A percentile compares a stretch with the other conserved stretches of the same genome.
phyloP scores from a whole-genome alignment of 2,329 filamentous ascomycete species.

The Geosmithia morbida region DNA sequence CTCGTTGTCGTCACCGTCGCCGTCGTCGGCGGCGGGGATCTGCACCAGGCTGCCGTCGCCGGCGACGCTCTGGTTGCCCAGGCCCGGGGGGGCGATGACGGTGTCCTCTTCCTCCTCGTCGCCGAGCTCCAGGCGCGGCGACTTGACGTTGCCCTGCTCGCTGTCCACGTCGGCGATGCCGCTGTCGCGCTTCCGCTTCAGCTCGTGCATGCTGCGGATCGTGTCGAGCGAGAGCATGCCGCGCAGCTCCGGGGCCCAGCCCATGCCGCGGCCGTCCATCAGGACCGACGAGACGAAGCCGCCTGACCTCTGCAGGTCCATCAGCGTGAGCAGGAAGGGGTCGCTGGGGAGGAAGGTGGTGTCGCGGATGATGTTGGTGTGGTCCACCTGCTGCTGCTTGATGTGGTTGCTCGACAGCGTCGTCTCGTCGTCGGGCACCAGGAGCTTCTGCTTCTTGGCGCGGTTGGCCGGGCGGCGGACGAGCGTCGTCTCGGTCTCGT shows the following conservation, averaged over 20 bases:
- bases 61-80: constrained; percentile 37
- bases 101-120: constrained; percentile 51
- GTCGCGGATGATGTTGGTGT: constrained; percentile 72
- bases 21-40: constrained; percentile 16
- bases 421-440: constrained; percentile 70
- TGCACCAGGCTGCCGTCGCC: constrained; percentile 32
- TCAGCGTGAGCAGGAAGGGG: constrained; percentile 70
- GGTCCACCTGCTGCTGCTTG: constrained; percentile 73
- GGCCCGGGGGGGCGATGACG: constrained; percentile 27
- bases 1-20: constrained; percentile 16
- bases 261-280: constrained; percentile 60
- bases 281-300: constrained; percentile 82
- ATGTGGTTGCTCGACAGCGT: constrained; percentile 65
- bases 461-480: constrained; percentile 58
- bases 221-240: constrained; percentile 84
- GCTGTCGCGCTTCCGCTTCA: constrained; percentile 89
- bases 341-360: constrained; percentile 77
- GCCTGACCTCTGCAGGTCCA: constrained; percentile 84
- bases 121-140: constrained; percentile 53
- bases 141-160: constrained; percentile 50
- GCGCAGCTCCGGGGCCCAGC: constrained; percentile 85
- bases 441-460: constrained; percentile 61
- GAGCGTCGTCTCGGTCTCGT: constrained; percentile 41
- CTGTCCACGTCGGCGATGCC: constrained; percentile 68
- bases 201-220: constrained; percentile 59